Conservation (phyloP, 192 early-diverging fungal species). For the Backusella tuberculispora region DNA sequence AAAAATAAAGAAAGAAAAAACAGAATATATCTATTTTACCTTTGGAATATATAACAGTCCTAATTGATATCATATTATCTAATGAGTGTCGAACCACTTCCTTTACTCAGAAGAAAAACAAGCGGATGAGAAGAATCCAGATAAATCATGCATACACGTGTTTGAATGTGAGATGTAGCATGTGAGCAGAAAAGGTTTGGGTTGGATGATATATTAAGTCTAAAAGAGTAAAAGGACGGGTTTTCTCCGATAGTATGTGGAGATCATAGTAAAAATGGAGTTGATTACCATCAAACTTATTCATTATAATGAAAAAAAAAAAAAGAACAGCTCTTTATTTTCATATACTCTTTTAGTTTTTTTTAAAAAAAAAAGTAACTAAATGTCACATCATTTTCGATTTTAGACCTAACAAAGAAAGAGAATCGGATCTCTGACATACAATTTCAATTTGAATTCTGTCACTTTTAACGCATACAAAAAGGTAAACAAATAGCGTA, state of each 20-base stretch:
- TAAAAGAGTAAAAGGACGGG: neutral
- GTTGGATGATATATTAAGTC: neutral
- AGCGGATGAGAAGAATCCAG: conserved; percentile 14
- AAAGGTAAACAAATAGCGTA: conserved; percentile 9
- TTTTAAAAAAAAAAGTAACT: too few species aligned
- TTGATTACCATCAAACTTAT: too few species aligned
- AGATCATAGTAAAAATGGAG: too few species aligned
- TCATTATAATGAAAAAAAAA: too few species aligned
- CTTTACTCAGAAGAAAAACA: conserved; percentile 5
- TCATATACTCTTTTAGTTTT: neutral
- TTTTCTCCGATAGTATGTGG: neutral
- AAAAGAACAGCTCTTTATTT: neutral
- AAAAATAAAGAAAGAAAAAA: neutral
- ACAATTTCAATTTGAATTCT: neutral
- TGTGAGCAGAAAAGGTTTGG: conserved; percentile 5
- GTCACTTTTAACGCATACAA: conserved; percentile 5
- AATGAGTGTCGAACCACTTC: neutral
- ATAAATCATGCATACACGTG: conserved; percentile 8
- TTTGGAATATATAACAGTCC: neutral
- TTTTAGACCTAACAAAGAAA: neutral
- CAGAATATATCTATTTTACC: neutral
- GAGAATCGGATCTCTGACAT: neutral
- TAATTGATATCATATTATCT: conserved; percentile 9
- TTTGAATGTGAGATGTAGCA: conserved; percentile 2
- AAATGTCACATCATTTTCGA: neutral